Evolutionary conservation across 345 rosid genomes (phyloP).

Genomic region (Trapa incisa): DNA sequence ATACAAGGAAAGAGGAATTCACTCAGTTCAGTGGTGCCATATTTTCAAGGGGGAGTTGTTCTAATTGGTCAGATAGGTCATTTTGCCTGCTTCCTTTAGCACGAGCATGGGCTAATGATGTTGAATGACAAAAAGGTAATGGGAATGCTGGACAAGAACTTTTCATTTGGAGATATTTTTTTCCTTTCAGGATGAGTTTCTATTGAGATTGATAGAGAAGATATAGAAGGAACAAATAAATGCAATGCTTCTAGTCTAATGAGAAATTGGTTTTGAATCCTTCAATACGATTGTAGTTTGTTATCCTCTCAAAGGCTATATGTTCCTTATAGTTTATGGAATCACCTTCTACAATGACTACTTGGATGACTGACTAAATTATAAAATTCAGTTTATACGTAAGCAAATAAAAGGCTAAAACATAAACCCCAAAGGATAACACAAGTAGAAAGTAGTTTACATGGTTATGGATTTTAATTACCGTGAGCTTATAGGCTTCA

Average conservation of each 20-base stretch:
- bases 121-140: neutral
- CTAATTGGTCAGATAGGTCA: neutral
- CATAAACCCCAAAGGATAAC: too few relatives aligned
- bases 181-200: neutral
- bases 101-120: neutral
- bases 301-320: too few relatives aligned
- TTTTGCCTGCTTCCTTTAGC: neutral
- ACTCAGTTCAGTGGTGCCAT: neutral
- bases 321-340: neutral
- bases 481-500: too few relatives aligned
- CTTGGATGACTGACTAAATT: neutral
- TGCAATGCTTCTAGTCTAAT: neutral
- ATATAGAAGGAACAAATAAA: neutral
- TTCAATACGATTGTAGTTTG: neutral
- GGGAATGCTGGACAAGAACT: neutral
- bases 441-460: too few relatives aligned
- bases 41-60: neutral
- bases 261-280: neutral
- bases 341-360: neutral
- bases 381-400: neutral
- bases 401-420: neutral
- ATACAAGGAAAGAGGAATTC: neutral
- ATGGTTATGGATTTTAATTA: too few relatives aligned
- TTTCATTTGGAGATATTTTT: neutral
- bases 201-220: neutral